Conservation (phyloP, 1,139 yeast genomes). For the Hansenula lynferdii region DNA sequence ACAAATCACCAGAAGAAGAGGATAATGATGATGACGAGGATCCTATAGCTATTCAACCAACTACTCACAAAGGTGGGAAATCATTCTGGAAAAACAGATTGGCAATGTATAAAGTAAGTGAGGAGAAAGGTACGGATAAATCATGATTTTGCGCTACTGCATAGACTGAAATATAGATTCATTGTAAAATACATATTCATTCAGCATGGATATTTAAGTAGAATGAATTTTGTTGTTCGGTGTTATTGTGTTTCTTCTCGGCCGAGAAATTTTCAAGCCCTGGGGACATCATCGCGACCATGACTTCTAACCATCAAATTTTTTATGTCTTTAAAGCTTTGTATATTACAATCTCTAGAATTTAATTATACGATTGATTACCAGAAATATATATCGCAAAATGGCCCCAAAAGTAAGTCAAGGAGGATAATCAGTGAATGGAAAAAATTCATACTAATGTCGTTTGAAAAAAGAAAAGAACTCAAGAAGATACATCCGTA, state of each 20-base stretch:
- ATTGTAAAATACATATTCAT: too few species aligned
- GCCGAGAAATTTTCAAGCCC: neutral
- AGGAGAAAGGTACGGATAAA: neutral
- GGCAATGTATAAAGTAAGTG: neutral
- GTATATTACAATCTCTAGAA: neutral
- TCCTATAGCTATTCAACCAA: conserved; percentile 22
- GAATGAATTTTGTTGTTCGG: neutral
- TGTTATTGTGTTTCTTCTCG: neutral
- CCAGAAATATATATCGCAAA: neutral
- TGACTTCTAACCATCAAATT: conserved; percentile 2
- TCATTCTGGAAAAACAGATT: conserved; percentile 20
- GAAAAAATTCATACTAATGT: neutral
- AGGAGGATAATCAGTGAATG: neutral
- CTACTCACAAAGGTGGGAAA: conserved; percentile 18
- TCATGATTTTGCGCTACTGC: neutral
- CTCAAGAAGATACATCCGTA: conserved; percentile 1
- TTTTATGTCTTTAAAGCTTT: neutral
- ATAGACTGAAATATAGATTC: neutral
- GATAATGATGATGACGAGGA: conserved; percentile 17
- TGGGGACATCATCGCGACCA: conserved; percentile 1
- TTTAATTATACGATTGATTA: neutral
- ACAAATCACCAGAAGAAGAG: conserved; percentile 7
- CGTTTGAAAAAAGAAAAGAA: conserved; percentile 1
- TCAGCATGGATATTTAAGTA: neutral
- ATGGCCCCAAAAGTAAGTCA: conserved; percentile 4